Evolutionary conservation across 2,329 filamentous ascomycete genomes (phyloP), one percentile per base, ranked within the genome.

Genomic region (Xylariales sp.): DNA sequence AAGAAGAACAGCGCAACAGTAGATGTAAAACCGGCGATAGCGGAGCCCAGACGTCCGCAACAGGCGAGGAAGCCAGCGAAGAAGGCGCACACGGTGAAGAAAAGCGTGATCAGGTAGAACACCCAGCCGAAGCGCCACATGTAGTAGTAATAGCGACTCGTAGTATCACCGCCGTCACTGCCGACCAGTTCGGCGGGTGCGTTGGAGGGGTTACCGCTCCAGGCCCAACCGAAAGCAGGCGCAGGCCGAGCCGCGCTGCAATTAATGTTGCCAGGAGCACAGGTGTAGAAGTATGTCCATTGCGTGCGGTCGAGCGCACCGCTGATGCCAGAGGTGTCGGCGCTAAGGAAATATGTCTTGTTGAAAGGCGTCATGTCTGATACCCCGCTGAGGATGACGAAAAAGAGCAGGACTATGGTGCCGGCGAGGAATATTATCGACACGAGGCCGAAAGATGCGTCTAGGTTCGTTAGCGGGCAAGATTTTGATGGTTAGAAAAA

Each of bases 41-140:
- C 83, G 6, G 84, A 76, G 33, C 83, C 86, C 2, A 89, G 71
- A 42, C 86, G 79, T 24, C 81, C 81, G 63, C 73, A 86, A 57
- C 84, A 80, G 12, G 85, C 83, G 12, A 89, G 64, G 47, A 88
- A 71, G 49, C 81, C 78, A 9, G 74, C 66, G 62, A 88, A 76
- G 58, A 90, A 80, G 47, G 84, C 78, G 19, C 80, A 42, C 35
- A 78, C 73, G 48, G 78, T 78, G 62, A 95, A 93, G 71, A 95
- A 81, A 27, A 96, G 76, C 14, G 82, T 80, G 51, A 97, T 83
- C 43, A 97, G 70, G 69, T 86, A 86, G 65, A 95, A 93, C 27
- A 90, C 88, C 78, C 91, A 97, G 63, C 88, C 85, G 70, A 96
- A 95, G 29, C 91, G 80, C 69, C 88, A 94, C 59, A 93, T 74